A percentile compares a stretch with the other conserved stretches of the same genome.
Evolutionary conservation across 305 asterid genomes (phyloP).

Genomic region (Solanum hybrid): DNA sequence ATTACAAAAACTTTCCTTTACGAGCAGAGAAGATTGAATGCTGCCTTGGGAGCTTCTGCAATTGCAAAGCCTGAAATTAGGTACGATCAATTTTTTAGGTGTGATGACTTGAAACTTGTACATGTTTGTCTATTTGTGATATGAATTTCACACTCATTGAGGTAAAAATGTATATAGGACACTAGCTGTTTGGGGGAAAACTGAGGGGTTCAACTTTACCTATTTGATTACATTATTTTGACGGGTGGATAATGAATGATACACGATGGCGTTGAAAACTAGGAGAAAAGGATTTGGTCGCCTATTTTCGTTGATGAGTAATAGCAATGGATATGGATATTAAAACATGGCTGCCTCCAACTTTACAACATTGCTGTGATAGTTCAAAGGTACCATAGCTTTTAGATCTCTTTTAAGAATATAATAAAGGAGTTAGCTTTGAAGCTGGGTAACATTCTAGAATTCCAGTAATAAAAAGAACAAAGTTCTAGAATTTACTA

Average conservation of each 20-base stretch:
- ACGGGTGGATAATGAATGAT: not conserved
- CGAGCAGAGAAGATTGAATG: slow-evolving; percentile 47
- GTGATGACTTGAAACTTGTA: not conserved
- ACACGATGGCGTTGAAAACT: not conserved
- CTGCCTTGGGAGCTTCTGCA: slow-evolving; percentile 29
- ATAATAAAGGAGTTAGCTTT: not conserved
- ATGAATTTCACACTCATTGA: not conserved
- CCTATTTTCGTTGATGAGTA: not conserved
- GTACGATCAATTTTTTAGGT: slow-evolving; percentile 15
- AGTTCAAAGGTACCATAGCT: not conserved
- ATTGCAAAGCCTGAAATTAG: slow-evolving; percentile 16
- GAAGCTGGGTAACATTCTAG: not conserved
- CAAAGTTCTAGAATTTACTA: not conserved
- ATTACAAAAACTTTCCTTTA: slow-evolving; percentile 79
- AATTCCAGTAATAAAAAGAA: not conserved
- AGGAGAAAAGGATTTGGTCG: not conserved
- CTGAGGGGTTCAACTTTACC: not conserved
- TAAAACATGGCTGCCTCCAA: not conserved
- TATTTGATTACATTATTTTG: not conserved
- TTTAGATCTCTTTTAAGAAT: not conserved
- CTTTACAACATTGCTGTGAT: not conserved
- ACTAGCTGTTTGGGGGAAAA: not conserved
- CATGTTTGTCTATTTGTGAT: not conserved
- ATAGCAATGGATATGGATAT: not conserved
- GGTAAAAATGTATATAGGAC: not conserved